These are phyloP conservation scores for Trichomonas vaginalis DNA, from an alignment of 208 protist genomes.

Conservation along the genomic window DNA sequence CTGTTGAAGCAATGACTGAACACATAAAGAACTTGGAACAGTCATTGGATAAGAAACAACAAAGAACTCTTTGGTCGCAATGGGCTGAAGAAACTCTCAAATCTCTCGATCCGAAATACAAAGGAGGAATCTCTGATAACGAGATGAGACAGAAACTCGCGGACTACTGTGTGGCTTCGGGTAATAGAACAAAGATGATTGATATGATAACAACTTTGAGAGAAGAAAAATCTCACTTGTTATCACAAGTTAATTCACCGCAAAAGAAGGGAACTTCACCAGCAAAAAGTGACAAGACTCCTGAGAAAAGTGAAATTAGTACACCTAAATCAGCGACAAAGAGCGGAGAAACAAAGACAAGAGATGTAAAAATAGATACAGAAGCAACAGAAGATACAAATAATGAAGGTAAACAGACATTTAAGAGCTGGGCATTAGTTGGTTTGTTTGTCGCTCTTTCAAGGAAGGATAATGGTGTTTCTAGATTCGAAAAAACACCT, in stretches of 20 bases:
- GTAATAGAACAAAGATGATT: not conserved
- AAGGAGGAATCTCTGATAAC: not conserved
- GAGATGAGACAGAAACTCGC: not conserved
- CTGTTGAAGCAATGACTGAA: not conserved
- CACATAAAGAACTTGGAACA: not conserved
- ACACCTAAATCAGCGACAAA: not conserved
- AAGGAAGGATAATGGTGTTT: not conserved
- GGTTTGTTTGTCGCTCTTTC: not conserved
- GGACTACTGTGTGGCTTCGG: not conserved
- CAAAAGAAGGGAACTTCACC: not conserved
- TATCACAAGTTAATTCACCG: not conserved
- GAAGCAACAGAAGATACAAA: no score
- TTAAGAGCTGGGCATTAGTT: not conserved
- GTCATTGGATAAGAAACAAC: not conserved
- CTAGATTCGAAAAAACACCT: not conserved
- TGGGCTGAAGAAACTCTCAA: not conserved
- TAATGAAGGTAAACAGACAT: no score
- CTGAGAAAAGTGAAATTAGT: no score
- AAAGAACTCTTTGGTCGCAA: not conserved
- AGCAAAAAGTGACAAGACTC: not conserved
- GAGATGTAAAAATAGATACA: no score
- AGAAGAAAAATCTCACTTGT: not conserved
- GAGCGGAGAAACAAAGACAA: no score
- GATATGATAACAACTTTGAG: not conserved
- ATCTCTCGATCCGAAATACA: not conserved